These are phyloP conservation scores for Fusarium tanahbumbuense DNA, from an alignment of 2,329 filamentous ascomycete species.

Conservation along the genomic window DNA sequence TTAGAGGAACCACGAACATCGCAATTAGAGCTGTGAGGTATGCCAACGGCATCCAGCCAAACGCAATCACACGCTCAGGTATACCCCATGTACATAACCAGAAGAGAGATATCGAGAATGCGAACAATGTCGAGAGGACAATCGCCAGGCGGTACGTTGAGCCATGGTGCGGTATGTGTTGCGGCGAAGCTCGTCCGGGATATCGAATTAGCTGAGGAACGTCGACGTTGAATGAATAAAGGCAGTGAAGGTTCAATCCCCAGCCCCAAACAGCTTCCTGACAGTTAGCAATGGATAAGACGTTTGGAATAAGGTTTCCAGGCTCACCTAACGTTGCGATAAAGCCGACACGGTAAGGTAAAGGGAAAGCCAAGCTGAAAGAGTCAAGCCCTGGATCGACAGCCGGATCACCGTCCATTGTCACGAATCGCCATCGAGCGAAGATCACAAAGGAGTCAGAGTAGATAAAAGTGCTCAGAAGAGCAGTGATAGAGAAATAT, in stretches of 20 bases:
- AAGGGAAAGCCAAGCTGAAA: slow-evolving; percentile 86
- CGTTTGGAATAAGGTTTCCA: not conserved
- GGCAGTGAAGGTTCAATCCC: slow-evolving; percentile 90
- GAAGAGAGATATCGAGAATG: slow-evolving; percentile 80
- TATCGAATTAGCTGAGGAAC: slow-evolving; percentile 89
- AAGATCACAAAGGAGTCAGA: not conserved
- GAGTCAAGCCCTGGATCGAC: slow-evolving; percentile 80
- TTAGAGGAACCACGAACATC: slow-evolving; percentile 79
- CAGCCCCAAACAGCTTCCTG: slow-evolving; percentile 89
- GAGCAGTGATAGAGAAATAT: slow-evolving; percentile 3
- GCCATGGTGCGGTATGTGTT: slow-evolving; percentile 79
- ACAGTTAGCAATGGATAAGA: slow-evolving; percentile 18
- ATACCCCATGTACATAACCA: slow-evolving; percentile 83
- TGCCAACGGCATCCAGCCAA: slow-evolving; percentile 87
- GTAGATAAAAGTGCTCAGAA: slow-evolving; percentile 2
- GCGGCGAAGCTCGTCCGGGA: slow-evolving; percentile 75
- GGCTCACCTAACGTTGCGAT: slow-evolving; percentile 83
- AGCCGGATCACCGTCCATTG: slow-evolving; percentile 79
- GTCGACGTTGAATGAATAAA: slow-evolving; percentile 84
- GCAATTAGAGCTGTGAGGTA: slow-evolving; percentile 80
- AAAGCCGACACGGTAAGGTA: slow-evolving; percentile 89
- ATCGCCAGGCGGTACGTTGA: slow-evolving; percentile 89
- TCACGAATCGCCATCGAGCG: slow-evolving; percentile 43
- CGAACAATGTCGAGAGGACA: slow-evolving; percentile 77
- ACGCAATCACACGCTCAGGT: slow-evolving; percentile 75